Base-by-base conservation (phyloP, 1,284 basidiomycete genomes). In the Waitea zeae region DNA sequence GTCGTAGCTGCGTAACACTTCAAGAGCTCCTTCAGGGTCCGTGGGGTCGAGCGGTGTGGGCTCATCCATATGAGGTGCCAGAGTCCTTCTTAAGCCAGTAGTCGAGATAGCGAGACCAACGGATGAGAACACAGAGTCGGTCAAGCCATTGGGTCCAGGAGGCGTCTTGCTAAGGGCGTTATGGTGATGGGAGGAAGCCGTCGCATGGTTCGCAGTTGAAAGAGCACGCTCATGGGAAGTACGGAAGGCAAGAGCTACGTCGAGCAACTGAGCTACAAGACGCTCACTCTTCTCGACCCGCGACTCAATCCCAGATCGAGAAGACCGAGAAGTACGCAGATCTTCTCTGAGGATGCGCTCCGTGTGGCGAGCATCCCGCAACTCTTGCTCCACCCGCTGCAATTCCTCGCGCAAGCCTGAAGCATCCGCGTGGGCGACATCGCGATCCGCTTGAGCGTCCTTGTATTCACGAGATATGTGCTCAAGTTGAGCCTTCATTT, bases 181-280 rank as follows among this genome's bases (percentile, higher is more conserved):
- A 1, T 75, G 73, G 49, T 79, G 78, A n/a, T n/a, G n/a, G 0
- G 68, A 55, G 22, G n/a, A 7, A 14, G 29, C 29, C 3, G 62
- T 56, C 49, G 78, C 67, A 1, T 64, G 52, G 41, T 77, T 75
- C 6, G 68, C 67, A n/a, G 68, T 59, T 24, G 61, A 57, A 17
- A 81, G 43, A 1, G 78, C 75, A 51, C 75, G 81, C 44, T 71
- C 61, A 48, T 83, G 78, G 4, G 76, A 66, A 37, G 70, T 67
- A 6, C 77, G 66, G 57, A 82, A 83, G 13, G 67, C 70, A 33
- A 84, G 65, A 1, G 77, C 75, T 30, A 78, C 72, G 41, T 81
- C 76, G 20, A 83, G 58, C 37, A 83, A 67, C 44, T 81, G 74
- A 0, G 79, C 79, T 35, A 80, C 58, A 30, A 84, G 55, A 12